Evolutionary conservation across 208 protist species (phyloP).

Genomic region (Crithidia expoeki): DNA sequence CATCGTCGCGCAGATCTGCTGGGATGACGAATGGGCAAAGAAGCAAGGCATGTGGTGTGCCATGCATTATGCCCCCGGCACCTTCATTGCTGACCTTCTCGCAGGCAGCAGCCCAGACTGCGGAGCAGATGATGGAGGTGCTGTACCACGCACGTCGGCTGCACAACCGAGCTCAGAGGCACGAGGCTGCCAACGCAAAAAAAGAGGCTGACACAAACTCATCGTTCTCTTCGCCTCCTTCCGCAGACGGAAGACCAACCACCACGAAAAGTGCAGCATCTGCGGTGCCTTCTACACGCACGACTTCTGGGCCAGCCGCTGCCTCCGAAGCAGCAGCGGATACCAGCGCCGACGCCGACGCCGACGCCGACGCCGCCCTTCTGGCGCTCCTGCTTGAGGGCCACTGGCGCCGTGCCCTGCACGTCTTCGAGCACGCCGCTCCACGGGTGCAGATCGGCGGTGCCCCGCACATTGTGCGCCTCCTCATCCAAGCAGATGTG

Average conservation of each 20-base stretch:
- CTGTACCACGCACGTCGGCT: constrained; percentile 2
- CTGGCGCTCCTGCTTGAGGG: constrained; percentile 58
- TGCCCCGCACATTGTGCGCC: constrained; percentile 62
- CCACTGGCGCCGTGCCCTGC: constrained; percentile 53
- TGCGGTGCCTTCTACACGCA: no score
- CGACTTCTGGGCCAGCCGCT: no score
- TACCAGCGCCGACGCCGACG: constrained; percentile 8
- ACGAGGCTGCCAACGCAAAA: neutral
- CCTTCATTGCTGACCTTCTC: constrained; percentile 10
- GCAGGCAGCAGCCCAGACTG: constrained; percentile 15
- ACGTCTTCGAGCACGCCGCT: constrained; percentile 31
- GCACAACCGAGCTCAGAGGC: neutral
- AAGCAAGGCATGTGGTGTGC: neutral
- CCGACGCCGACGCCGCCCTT: constrained; percentile 35
- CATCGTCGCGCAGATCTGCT: neutral
- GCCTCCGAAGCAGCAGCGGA: no score
- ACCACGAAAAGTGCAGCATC: neutral
- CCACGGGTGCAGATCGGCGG: constrained; percentile 47
- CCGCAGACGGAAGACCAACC: no score
- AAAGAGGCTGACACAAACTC: neutral
- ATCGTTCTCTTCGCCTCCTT: neutral
- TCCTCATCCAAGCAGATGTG: constrained; percentile 54
- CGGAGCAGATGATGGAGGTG: constrained; percentile 12
- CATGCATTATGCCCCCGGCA: neutral
- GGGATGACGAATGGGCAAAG: neutral